phyloP scores from a whole-genome alignment of 164 flowering plant genomes.

The Amborella trichopoda region DNA sequence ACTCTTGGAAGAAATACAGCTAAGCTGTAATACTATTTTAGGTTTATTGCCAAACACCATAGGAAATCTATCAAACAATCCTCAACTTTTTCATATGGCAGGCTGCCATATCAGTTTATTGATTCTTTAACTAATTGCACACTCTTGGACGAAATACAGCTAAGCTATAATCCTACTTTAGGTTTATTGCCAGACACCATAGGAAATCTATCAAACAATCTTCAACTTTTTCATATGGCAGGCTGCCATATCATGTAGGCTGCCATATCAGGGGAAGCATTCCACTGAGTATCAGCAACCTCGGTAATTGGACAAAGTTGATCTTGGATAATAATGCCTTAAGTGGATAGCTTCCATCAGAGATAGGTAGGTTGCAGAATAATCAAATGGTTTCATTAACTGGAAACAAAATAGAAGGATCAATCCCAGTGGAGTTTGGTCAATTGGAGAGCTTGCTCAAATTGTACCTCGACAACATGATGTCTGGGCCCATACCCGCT shows the following conservation, averaged over 20 bases:
- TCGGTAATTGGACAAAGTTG: not conserved
- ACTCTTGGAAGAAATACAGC: not conserved
- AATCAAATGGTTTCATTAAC: not conserved
- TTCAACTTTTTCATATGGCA: too few species aligned
- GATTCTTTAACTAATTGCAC: slow-evolving; percentile 6
- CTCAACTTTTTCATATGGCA: too few species aligned
- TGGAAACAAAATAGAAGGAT: not conserved
- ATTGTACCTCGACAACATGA: not conserved
- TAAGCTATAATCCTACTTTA: slow-evolving; percentile 1
- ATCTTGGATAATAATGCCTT: not conserved
- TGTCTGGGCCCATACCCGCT: not conserved
- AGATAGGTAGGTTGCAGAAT: not conserved
- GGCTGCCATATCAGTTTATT: too few species aligned
- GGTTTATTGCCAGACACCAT: slow-evolving; percentile 6
- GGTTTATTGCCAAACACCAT: slow-evolving; percentile 6
- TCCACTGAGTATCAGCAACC: slow-evolving; percentile 4
- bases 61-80: too few species aligned
- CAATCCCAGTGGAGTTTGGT: not conserved
- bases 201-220: slow-evolving; percentile 6
- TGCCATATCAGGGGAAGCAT: slow-evolving; percentile 5
- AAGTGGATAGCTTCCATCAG: slow-evolving; percentile 1
- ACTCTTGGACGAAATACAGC: not conserved
- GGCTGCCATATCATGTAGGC: not conserved
- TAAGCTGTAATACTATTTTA: slow-evolving; percentile 2
- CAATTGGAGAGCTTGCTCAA: not conserved